phyloP scores from a whole-genome alignment of 192 early-diverging fungal species.

The Entomortierella parvispora region DNA sequence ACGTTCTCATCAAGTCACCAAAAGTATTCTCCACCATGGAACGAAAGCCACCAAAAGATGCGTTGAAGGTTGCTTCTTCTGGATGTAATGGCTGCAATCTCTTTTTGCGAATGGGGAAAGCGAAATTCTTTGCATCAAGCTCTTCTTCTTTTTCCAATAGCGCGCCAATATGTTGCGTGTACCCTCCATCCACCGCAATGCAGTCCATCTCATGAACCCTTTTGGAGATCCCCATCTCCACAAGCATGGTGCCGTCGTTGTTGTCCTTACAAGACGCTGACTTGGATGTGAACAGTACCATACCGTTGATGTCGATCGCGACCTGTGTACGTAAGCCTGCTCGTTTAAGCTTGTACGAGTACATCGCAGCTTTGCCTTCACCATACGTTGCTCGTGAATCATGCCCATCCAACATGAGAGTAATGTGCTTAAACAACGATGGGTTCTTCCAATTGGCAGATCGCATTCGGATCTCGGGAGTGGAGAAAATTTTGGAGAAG shows the following conservation, averaged over 20 bases:
- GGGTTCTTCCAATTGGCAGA: constrained; percentile 16
- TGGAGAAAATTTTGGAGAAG: constrained; percentile 30
- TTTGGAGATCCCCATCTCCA: constrained; percentile 20
- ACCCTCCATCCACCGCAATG: constrained; percentile 41
- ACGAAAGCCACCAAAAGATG: constrained; percentile 27
- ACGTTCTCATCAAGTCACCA: constrained; percentile 23
- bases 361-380: constrained; percentile 27
- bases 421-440: constrained; percentile 27
- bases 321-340: constrained; percentile 33
- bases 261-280: constrained; percentile 16
- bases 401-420: constrained; percentile 38
- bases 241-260: constrained; percentile 34
- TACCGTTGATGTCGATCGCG: constrained; percentile 33
- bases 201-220: constrained; percentile 32
- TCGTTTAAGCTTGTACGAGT: constrained; percentile 40
- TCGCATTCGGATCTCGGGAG: constrained; percentile 8
- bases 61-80: constrained; percentile 18
- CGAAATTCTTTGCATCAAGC: constrained; percentile 5
- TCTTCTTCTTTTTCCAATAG: not conserved
- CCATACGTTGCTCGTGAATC: constrained; percentile 20
- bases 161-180: too few species aligned
- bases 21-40: constrained; percentile 26
- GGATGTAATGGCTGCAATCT: constrained; percentile 10
- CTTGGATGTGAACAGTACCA: constrained; percentile 21
- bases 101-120: constrained; percentile 21